Evolutionary conservation across 179 eudicot species (phyloP).

Genomic region (Monotropa hypopitys): DNA sequence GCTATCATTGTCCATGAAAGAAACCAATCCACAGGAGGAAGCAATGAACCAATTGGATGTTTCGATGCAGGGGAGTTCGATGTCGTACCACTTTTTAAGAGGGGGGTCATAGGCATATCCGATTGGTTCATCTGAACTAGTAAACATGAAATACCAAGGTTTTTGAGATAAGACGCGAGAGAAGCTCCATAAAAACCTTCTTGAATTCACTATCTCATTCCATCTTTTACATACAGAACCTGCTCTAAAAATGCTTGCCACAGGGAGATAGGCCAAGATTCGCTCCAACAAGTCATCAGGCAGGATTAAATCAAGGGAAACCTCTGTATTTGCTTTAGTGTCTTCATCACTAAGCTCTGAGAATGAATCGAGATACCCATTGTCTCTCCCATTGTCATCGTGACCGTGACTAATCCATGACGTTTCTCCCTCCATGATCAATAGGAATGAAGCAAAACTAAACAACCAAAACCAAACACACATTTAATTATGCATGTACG

Average conservation of each 20-base stretch:
- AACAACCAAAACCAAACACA: not conserved
- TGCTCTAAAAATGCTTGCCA: slow-evolving; percentile 63
- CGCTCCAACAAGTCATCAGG: slow-evolving; percentile 80
- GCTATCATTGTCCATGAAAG: slow-evolving; percentile 62
- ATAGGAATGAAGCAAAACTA: not conserved
- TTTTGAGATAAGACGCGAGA: slow-evolving; percentile 35
- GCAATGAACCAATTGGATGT: slow-evolving; percentile 65
- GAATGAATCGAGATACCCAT: slow-evolving; percentile 25
- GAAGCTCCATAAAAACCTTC: slow-evolving; percentile 56
- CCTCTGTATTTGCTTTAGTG: slow-evolving; percentile 17
- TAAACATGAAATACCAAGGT: slow-evolving; percentile 96
- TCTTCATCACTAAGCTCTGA: slow-evolving; percentile 38
- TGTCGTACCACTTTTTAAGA: slow-evolving; percentile 56
- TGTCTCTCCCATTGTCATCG: slow-evolving; percentile 14
- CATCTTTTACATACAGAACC: slow-evolving; percentile 79
- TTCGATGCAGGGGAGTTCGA: slow-evolving; percentile 60
- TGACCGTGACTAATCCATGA: slow-evolving; percentile 51
- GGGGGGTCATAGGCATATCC: slow-evolving; percentile 76
- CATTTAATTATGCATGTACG: not conserved
- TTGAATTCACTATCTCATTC: slow-evolving; percentile 59
- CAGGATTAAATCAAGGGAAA: slow-evolving; percentile 49
- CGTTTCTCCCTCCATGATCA: slow-evolving; percentile 37
- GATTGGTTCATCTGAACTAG: slow-evolving; percentile 46
- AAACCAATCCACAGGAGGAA: slow-evolving; percentile 73
- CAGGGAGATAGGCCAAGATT: slow-evolving; percentile 61